Conservation (phyloP, 106 monocot species). For the Allium sativum region DNA sequence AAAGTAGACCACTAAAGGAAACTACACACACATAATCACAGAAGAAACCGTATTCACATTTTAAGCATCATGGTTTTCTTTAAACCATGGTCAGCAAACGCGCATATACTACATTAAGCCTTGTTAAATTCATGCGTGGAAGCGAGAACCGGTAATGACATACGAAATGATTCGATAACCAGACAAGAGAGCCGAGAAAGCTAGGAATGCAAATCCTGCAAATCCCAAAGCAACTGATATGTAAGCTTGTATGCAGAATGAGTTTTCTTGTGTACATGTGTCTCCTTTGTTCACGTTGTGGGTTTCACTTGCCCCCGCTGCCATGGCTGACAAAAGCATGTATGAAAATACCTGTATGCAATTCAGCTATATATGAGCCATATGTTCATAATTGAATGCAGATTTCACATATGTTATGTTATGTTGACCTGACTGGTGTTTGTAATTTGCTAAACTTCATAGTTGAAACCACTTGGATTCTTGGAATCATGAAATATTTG, state of each 20-base stretch:
- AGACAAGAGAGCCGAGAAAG: slow-evolving; percentile 45
- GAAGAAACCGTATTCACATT: too few relatives aligned
- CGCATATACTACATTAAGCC: background rate
- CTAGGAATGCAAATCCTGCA: slow-evolving; percentile 56
- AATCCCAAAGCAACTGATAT: slow-evolving; percentile 65
- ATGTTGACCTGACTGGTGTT: too few relatives aligned
- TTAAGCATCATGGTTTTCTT: too few relatives aligned
- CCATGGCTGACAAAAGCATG: slow-evolving; percentile 56
- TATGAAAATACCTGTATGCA: slow-evolving; percentile 47
- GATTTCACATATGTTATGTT: too few relatives aligned
- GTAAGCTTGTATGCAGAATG: slow-evolving; percentile 63
- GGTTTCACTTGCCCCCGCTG: slow-evolving; percentile 39
- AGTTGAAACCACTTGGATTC: too few relatives aligned
- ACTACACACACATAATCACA: too few relatives aligned
- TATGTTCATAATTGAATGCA: too few relatives aligned
- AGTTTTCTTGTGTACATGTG: slow-evolving; percentile 17
- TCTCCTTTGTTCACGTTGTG: slow-evolving; percentile 10
- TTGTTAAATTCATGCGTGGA: slow-evolving; percentile 14
- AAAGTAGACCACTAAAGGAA: too few relatives aligned
- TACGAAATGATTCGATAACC: slow-evolving; percentile 60
- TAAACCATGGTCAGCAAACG: too few relatives aligned
- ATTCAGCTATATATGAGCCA: too few relatives aligned
- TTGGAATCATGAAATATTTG: too few relatives aligned
- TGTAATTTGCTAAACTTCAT: too few relatives aligned
- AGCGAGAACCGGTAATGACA: slow-evolving; percentile 60